A percentile compares a stretch with the other conserved stretches of the same genome.
These are phyloP conservation scores for Macadamia tetraphylla DNA, from an alignment of 164 flowering plant genomes.

Conservation along the genomic window DNA sequence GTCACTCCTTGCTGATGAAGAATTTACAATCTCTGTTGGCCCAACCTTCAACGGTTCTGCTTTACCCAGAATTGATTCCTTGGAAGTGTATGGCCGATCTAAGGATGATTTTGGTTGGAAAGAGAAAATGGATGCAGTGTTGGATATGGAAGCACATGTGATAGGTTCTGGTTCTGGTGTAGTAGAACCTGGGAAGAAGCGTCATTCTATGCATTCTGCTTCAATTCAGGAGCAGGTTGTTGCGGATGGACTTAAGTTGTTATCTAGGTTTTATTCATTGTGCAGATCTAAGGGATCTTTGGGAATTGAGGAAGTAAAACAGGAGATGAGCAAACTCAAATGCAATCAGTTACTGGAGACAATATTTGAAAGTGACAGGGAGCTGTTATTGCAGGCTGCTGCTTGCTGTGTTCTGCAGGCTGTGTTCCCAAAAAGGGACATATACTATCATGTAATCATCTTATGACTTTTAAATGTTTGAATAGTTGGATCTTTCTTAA, in stretches of 20 bases:
- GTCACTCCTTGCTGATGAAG: conserved; percentile 97
- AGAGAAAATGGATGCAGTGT: conserved; percentile 89
- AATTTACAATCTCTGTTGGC: conserved; percentile 71
- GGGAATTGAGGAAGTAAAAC: conserved; percentile 49
- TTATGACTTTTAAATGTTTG: not conserved
- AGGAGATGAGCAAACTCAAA: conserved; percentile 54
- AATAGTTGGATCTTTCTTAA: not conserved
- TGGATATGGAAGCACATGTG: conserved; percentile 90
- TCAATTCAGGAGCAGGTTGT: conserved; percentile 84
- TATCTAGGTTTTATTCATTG: conserved; percentile 59
- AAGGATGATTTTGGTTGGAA: conserved; percentile 99
- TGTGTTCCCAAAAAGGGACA: conserved; percentile 70
- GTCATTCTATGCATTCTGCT: conserved; percentile 54
- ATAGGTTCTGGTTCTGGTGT: conserved; percentile 57
- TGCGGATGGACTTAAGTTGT: conserved; percentile 85
- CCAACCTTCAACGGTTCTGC: conserved; percentile 77
- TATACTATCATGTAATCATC: conserved; percentile 63
- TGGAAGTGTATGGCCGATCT: conserved; percentile 95
- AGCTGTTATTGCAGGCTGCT: conserved; percentile 76
- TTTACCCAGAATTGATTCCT: conserved; percentile 79
- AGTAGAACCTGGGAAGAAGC: conserved; percentile 56
- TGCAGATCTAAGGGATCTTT: conserved; percentile 37
- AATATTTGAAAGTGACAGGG: conserved; percentile 88
- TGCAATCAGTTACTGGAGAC: conserved; percentile 69
- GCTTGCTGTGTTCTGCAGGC: conserved; percentile 89